Evolutionary conservation across 2,329 filamentous ascomycete species (phyloP).

Genomic region (Penicillium verrucosum): DNA sequence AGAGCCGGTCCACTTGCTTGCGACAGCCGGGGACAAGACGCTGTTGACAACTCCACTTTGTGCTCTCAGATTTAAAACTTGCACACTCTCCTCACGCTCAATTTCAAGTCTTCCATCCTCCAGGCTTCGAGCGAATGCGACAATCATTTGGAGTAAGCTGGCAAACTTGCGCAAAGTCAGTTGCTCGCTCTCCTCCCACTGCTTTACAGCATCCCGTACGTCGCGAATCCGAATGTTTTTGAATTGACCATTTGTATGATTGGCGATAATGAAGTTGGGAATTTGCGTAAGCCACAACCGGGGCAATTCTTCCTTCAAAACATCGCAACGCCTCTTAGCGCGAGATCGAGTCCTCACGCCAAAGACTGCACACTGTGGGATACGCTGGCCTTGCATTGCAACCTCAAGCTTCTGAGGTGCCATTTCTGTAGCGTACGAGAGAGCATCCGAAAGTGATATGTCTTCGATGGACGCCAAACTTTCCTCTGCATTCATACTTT

Average conservation of each 20-base stretch:
- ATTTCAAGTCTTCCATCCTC: conserved; percentile 25
- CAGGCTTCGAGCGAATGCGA: conserved; percentile 17
- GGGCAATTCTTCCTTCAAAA: conserved; percentile 42
- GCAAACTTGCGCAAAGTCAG: conserved; percentile 11
- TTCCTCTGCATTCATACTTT: neutral
- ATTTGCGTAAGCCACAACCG: conserved; percentile 53
- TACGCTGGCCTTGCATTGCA: conserved; percentile 16
- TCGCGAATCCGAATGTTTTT: conserved; percentile 41
- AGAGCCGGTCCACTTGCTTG: neutral
- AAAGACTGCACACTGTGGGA: conserved; percentile 48
- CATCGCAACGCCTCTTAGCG: conserved; percentile 32
- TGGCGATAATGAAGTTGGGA: conserved; percentile 52
- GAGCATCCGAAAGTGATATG: neutral
- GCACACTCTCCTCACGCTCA: conserved; percentile 22
- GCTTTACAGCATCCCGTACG: conserved; percentile 33
- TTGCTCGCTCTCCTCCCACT: conserved; percentile 45
- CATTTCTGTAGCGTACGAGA: neutral
- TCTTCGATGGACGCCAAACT: conserved; percentile 5
- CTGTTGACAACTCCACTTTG: conserved; percentile 5
- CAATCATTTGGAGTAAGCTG: conserved; percentile 19
- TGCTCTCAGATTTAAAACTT: conserved; percentile 33
- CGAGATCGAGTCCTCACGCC: conserved; percentile 52
- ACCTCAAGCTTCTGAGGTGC: conserved; percentile 19
- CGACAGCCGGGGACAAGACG: conserved; percentile 2
- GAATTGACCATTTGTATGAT: conserved; percentile 47